Evolutionary conservation across 2,329 filamentous ascomycete species (phyloP).

Genomic region (Aspergillus proliferans): DNA sequence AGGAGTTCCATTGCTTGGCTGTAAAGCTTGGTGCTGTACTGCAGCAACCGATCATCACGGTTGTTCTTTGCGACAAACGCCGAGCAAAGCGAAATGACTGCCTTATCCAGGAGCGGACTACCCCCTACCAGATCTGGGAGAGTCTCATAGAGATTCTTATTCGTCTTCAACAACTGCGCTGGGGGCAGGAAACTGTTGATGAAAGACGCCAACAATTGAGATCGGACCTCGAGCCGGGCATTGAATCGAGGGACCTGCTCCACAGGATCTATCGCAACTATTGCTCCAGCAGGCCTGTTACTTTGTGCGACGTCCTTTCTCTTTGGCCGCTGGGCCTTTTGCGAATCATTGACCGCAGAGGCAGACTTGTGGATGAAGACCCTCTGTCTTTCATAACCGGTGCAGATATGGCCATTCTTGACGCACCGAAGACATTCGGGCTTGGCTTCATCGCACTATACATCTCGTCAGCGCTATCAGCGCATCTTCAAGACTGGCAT

Average conservation of each 20-base stretch:
- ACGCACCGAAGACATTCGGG: slow-evolving; percentile 17
- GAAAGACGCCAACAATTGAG: slow-evolving; percentile 10
- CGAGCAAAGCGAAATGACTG: slow-evolving; percentile 9
- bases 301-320: not conserved
- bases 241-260: slow-evolving; percentile 9
- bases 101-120: slow-evolving; percentile 12
- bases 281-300: not conserved
- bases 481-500: not conserved
- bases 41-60: slow-evolving; percentile 10
- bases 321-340: slow-evolving; percentile 5
- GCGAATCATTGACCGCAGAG: slow-evolving; percentile 2
- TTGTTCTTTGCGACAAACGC: slow-evolving; percentile 14
- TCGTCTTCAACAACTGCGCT: slow-evolving; percentile 1
- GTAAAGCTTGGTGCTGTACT: slow-evolving; percentile 14
- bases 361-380: slow-evolving; percentile 12
- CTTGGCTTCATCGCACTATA: slow-evolving; percentile 18
- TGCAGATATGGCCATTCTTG: slow-evolving; percentile 17
- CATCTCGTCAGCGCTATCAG: not conserved
- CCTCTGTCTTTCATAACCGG: slow-evolving; percentile 11
- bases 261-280: not conserved
- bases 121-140: slow-evolving; percentile 8
- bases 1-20: slow-evolving; percentile 12
- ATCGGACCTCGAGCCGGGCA: slow-evolving; percentile 8
- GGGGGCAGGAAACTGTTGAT: slow-evolving; percentile 6
- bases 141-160: slow-evolving; percentile 8